Percentiles rank a stretch among this genome's conserved stretches.
Conservation (phyloP, 1,139 yeast species). For the Debaryomycetaceae sp. region DNA sequence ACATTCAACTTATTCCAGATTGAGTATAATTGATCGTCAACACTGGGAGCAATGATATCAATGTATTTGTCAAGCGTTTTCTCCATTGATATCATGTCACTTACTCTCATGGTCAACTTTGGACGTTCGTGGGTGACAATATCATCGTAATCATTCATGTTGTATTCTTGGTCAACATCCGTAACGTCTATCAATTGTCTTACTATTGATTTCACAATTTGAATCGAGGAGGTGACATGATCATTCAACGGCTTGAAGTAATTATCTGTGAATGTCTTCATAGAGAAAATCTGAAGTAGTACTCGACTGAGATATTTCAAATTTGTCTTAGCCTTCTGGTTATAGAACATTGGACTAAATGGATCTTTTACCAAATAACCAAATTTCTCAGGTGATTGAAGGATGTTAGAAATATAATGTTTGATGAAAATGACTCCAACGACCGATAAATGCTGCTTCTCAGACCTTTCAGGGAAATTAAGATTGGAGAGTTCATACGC, state of each 20-base stretch:
- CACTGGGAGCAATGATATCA: constrained; percentile 45
- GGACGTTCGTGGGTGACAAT: constrained; percentile 68
- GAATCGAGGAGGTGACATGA: constrained; percentile 52
- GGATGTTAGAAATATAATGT: constrained; percentile 62
- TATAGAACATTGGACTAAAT: constrained; percentile 25
- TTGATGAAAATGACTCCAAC: constrained; percentile 67
- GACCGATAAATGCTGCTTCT: constrained; percentile 55
- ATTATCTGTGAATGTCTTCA: constrained; percentile 68
- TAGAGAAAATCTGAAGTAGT: constrained; percentile 60
- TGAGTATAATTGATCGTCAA: constrained; percentile 55
- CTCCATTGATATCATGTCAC: constrained; percentile 62
- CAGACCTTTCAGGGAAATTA: constrained; percentile 50
- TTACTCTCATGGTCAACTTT: constrained; percentile 54
- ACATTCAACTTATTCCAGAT: constrained; percentile 31
- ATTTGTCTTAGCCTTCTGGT: constrained; percentile 40
- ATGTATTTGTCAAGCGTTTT: constrained; percentile 53
- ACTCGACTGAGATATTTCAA: constrained; percentile 58
- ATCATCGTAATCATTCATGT: constrained; percentile 67
- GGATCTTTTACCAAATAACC: constrained; percentile 38
- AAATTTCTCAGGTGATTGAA: constrained; percentile 65
- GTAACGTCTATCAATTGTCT: constrained; percentile 50
- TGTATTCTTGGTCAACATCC: constrained; percentile 58
- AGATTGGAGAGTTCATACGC: constrained; percentile 33
- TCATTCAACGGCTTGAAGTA: constrained; percentile 81
- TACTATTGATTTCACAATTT: constrained; percentile 43